Percentiles rank a stretch among this genome's conserved stretches.
Conservation (phyloP, 345 rosid genomes). For the Euphorbia lathyris region DNA sequence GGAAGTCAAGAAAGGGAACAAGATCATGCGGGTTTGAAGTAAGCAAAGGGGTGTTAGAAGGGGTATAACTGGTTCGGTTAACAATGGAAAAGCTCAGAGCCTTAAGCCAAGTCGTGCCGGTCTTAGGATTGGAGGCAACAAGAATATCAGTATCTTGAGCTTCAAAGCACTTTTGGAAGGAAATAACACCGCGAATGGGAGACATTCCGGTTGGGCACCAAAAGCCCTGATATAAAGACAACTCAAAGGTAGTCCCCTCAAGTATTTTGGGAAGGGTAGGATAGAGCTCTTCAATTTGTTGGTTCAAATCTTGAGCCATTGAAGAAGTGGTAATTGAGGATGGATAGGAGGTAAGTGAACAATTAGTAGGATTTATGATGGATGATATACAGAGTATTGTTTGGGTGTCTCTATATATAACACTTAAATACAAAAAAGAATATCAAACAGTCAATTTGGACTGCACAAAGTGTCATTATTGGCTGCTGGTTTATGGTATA, state of each 20-base stretch:
- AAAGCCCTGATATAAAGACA: slow-evolving; percentile 36
- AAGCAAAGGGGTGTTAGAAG: slow-evolving; percentile 19
- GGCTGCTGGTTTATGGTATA: no score
- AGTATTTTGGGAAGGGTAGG: no score
- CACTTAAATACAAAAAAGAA: no score
- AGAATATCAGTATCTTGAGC: slow-evolving; percentile 29
- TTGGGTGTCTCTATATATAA: no score
- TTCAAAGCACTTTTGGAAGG: slow-evolving; percentile 33
- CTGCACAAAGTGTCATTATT: no score
- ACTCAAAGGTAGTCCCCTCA: no score
- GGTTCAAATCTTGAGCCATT: no score
- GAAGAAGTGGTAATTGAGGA: no score
- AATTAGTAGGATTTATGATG: no score
- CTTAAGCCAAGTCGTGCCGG: slow-evolving; percentile 48
- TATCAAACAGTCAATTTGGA: no score
- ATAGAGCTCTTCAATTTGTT: no score
- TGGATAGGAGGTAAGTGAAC: slow-evolving; percentile 27
- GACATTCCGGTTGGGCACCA: slow-evolving; percentile 66
- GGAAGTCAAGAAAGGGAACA: slow-evolving; percentile 33
- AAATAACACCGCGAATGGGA: slow-evolving; percentile 45
- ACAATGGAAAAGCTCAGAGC: slow-evolving; percentile 27
- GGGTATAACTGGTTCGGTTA: slow-evolving; percentile 15
- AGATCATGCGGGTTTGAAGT: slow-evolving; percentile 39
- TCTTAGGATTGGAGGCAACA: slow-evolving; percentile 33
- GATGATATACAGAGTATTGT: no score